phyloP scores from a whole-genome alignment of 495 filamentous ascomycete genomes.

The Sordaria brevicollis region DNA sequence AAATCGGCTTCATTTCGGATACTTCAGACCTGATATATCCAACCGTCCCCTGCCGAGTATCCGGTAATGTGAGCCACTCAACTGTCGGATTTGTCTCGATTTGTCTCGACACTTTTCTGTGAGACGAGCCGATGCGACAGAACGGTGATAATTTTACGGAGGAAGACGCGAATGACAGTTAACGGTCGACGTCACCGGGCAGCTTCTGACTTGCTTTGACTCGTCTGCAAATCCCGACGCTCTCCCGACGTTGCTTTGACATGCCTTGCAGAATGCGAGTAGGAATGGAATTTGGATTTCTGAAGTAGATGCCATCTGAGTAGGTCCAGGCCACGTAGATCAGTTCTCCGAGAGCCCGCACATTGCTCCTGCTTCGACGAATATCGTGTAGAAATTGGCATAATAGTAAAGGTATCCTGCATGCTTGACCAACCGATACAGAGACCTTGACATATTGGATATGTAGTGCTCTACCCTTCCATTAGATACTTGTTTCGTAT shows the following conservation, averaged over 20 bases:
- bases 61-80: background rate
- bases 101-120: too few species aligned
- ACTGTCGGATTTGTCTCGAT: too few species aligned
- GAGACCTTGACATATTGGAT: too few species aligned
- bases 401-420: background rate
- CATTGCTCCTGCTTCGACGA: background rate
- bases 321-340: background rate
- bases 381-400: background rate
- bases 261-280: background rate
- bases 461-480: too few species aligned
- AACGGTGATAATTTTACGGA: too few species aligned
- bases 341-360: background rate
- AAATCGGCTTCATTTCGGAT: background rate
- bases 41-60: background rate
- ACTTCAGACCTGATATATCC: background rate
- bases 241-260: background rate
- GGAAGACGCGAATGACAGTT: background rate
- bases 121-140: too few species aligned
- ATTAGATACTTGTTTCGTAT: too few species aligned
- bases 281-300: background rate
- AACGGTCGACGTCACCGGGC: background rate
- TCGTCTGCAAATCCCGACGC: background rate
- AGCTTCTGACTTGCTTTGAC: background rate
- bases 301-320: background rate
- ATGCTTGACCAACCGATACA: background rate